Base-by-base conservation (phyloP, 1,139 yeast species). In the Geotrichum carabidarum region DNA sequence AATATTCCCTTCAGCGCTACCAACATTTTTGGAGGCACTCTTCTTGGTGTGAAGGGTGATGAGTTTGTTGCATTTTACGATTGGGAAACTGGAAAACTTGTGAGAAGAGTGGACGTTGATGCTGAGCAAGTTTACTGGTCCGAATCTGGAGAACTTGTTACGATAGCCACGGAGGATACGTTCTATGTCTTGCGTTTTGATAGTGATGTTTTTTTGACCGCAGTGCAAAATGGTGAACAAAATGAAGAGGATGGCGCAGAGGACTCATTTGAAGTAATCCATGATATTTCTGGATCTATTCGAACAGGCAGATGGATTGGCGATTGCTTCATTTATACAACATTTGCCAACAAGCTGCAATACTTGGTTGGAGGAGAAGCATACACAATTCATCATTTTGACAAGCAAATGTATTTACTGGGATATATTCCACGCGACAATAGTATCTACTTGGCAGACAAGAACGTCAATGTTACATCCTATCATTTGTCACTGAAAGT, bases 281-380 rank as follows among this genome's bases (percentile, higher is more conserved):
- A 83, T 66, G 95, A 94, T 60, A 80, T 89, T 59, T 81, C 83
- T 55, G 99, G 93, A 68, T 74, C 84, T 32, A 82, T 93, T 44
- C 81, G 87, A 59, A 85, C 95, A 18, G 97, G 97, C 65, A 84
- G 84, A 69, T 93, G 97, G 87, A 89, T 91, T 64, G 99, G 99
- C 62, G 98, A 93, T 74, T 97, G 94, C 44, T 91, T 91, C 69
- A 82, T 93, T 55, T 93, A 86, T 74, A 89, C 98, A 14, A 84
- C 95, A 3, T 65, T 84, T 22, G 80, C 95, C 36, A 88, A 90
- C 72, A 82, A 98, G 70, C 79, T 94, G 67, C 93, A 91, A 73
- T 94, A 93, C 71, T 81, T 89, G 60, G 98, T 93, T 60, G 99
- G 99, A 64, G 95, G 95, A 46, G 90, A 90, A 67, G 84, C 86